Evolutionary conservation across 192 early-diverging fungal genomes (phyloP).

Genomic region (Gonapodya sp.): DNA sequence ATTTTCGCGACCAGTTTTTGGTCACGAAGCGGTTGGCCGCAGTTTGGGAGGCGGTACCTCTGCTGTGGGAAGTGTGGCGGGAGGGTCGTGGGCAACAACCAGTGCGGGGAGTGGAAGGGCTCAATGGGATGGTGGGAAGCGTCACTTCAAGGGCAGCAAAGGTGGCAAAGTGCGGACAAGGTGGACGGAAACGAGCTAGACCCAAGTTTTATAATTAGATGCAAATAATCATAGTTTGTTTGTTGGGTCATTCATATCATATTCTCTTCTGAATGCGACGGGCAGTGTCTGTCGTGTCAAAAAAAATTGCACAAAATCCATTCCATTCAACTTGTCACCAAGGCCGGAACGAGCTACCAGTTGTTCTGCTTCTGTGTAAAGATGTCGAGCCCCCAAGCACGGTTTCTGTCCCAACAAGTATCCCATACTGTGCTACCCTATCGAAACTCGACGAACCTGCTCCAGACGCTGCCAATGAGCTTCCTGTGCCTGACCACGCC

Average conservation of each 20-base stretch:
- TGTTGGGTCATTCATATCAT: too few relatives aligned
- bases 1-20: slow-evolving; percentile 1
- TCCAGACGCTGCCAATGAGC: neutral
- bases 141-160: slow-evolving; percentile 69
- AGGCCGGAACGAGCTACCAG: neutral
- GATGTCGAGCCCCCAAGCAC: neutral
- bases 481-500: neutral
- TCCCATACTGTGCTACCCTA: too few relatives aligned
- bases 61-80: slow-evolving; percentile 23
- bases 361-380: neutral
- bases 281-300: too few relatives aligned
- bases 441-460: too few relatives aligned
- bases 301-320: too few relatives aligned
- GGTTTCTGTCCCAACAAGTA: neutral
- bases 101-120: slow-evolving; percentile 20
- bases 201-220: slow-evolving; percentile 10
- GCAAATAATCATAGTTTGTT: neutral
- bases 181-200: slow-evolving; percentile 24
- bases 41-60: slow-evolving; percentile 27
- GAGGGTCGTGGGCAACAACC: slow-evolving; percentile 20
- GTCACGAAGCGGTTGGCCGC: slow-evolving; percentile 9
- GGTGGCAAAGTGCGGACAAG: slow-evolving; percentile 56
- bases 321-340: too few relatives aligned
- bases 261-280: too few relatives aligned
- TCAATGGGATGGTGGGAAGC: slow-evolving; percentile 33